Evolutionary conservation across 2,329 filamentous ascomycete species (phyloP), one percentile per base, ranked within the genome.

Genomic region (Davidsoniella eucalypti): DNA sequence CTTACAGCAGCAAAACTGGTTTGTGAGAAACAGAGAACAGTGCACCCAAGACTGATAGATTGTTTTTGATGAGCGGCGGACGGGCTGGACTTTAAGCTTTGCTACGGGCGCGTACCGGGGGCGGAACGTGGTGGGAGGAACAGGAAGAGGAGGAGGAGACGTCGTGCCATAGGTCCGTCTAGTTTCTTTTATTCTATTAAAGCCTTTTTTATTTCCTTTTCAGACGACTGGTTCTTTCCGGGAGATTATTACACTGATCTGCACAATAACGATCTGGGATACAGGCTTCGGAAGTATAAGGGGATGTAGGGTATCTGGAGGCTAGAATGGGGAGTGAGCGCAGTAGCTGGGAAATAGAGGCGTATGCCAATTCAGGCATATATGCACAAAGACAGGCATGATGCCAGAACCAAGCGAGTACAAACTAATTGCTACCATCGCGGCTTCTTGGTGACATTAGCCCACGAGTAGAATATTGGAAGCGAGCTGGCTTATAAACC

Each of bases 71-170:
- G 18, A n/a, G 37, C 46, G 37, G 46, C 36, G 23, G 46, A 23
- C 36, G 46, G 36, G 36, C 46, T n/a, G 33, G 46, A 48, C 38
- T 48, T 48, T 48, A 48, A 48, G 46, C 46, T 48, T 23, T 48
- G 36, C 25, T 17, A 8, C 12, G 37, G 25, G 38, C 25, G 46
- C 36, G 46, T 21, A 48, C 46, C 37, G 46, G 46, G 46, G 46
- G 46, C 46, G 46, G 46, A 48, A 48, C 9, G 17, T 14, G 25
- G 16, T 40, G 38, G 29, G 29, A 33, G 29, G 29, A 33, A 12
- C 29, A 33, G 29, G 29, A 33, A 33, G 8, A 33, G 6, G 29
- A 33, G 29, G 7, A 33, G 29, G 29, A 33, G 29, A 33, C 29
- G 42, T 29, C 23, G 14, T 14, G 14, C 26, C 42, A 26, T 26